A percentile compares a stretch with the other conserved stretches of the same genome.
These are phyloP conservation scores for Picea abies DNA, from an alignment of 83 land plant species.

Conservation along the genomic window DNA sequence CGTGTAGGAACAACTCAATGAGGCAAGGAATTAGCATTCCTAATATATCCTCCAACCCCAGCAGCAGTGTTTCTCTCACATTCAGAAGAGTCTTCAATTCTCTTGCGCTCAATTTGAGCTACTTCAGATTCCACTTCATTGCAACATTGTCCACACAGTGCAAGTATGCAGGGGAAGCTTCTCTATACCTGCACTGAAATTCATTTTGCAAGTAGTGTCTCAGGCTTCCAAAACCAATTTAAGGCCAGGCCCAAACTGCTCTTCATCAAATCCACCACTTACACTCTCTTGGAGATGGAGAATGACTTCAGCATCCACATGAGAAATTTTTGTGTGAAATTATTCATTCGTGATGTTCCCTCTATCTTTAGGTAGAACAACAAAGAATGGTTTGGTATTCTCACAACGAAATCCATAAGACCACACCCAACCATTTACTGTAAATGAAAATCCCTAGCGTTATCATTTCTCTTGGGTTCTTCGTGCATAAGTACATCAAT, in stretches of 20 bases:
- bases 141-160: constrained; percentile 86
- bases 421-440: no score
- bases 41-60: no score
- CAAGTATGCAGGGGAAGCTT: constrained; percentile 96
- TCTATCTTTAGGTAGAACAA: constrained; percentile 92
- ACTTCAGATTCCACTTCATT: constrained; percentile 72
- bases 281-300: constrained; percentile 72
- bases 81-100: constrained; percentile 28
- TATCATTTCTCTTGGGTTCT: no score
- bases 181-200: constrained; percentile 91
- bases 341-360: constrained; percentile 81
- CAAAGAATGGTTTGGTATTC: constrained; percentile 83
- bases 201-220: constrained; percentile 77
- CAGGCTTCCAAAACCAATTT: constrained; percentile 79
- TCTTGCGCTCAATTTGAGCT: constrained; percentile 59
- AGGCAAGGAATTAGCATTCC: no score
- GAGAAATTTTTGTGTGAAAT: constrained; percentile 84
- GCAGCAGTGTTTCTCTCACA: no score
- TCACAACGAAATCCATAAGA: constrained; percentile 36
- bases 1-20: no score
- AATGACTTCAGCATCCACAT: constrained; percentile 72
- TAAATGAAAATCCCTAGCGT: no score
- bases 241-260: constrained; percentile 64
- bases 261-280: constrained; percentile 93
- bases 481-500: no score